Evolutionary conservation across 305 asterid species (phyloP).

Genomic region (Coffea humblotiana): DNA sequence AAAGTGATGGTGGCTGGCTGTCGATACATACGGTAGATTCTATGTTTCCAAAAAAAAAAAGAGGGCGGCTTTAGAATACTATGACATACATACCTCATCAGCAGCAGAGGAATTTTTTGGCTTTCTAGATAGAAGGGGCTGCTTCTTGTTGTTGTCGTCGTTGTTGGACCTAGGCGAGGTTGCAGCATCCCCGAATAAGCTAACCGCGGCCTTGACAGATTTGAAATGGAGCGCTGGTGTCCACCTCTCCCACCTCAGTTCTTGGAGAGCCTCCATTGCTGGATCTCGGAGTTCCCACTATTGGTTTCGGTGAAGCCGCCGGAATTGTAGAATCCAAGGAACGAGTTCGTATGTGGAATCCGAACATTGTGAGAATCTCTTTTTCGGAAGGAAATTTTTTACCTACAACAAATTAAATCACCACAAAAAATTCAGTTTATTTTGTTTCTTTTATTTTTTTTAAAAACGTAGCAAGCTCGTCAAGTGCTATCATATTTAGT

Average conservation of each 20-base stretch:
- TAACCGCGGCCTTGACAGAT: constrained; percentile 88
- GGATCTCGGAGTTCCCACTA: constrained; percentile 25
- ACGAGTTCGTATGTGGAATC: constrained; percentile 50
- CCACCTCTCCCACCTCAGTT: constrained; percentile 74
- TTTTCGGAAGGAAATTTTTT: neutral
- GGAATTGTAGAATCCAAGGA: constrained; percentile 53
- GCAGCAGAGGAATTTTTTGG: constrained; percentile 32
- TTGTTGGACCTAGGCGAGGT: constrained; percentile 40
- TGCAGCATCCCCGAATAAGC: constrained; percentile 66
- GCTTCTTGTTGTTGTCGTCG: neutral
- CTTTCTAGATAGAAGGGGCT: constrained; percentile 44
- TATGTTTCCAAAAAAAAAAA: too few species aligned
- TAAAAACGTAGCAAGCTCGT: neutral
- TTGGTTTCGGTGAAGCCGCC: constrained; percentile 32
- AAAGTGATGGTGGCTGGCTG: neutral
- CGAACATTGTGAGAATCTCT: constrained; percentile 44
- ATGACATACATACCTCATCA: constrained; percentile 92
- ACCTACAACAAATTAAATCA: neutral
- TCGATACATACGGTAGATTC: neutral
- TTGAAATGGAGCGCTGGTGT: constrained; percentile 86
- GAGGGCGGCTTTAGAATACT: neutral
- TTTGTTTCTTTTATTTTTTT: neutral
- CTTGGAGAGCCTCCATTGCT: constrained; percentile 44
- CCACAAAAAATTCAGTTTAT: neutral
- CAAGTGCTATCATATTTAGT: neutral